Base-by-base conservation (phyloP, 1,284 basidiomycete species). In the Melampsora larici-populina region DNA sequence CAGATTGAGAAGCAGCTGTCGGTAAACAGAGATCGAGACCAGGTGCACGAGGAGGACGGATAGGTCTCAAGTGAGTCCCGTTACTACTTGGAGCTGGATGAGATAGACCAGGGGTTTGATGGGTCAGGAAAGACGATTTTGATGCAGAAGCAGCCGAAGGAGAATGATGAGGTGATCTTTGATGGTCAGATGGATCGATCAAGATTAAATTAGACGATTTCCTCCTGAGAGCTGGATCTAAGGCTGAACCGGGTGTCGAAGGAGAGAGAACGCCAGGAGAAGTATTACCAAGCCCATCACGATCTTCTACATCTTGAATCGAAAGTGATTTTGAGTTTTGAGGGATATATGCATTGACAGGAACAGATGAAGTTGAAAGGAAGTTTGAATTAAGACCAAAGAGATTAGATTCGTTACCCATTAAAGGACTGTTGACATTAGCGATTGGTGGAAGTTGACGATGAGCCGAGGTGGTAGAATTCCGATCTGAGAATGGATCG, bases 1-100 rank as follows among this genome's bases (percentile, higher is more conserved):
- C 21, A 36, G 33, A 51, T 31, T 70, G 17, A n/a, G 68, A 70
- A 40, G 51, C 36, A 9, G 63, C 63, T 21, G 55, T 40, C 48
- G 71, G 71, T 21, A 74, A 46, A 13, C 65, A 62, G 40, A 75
- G 65, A 46, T 75, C 65, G n/a, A 75, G 73, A 51, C 67, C 73
- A 15, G 73, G 73, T 24, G 73, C 73, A 9, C 73, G 73, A 58
- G 63, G 73, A 24, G 73, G 73, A 26, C 73, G 64, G 51, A 68
- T 46, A 15, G 73, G 73, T 62, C 26, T 66, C 29, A 48, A 36
- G 6, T 21, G 24, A 2, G 26, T 4, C 9, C n/a, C 60, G 43
- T 36, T 66, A 36, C 40, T 36, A 63, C n/a, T 43, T 74, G 63
- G 63, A 48, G n/a, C 43, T 24, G 63, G 71, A 29, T 2, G 21